Evolutionary conservation across 2,329 filamentous ascomycete genomes (phyloP), one percentile per base, ranked within the genome.

Genomic region (Diaporthe ampelina): DNA sequence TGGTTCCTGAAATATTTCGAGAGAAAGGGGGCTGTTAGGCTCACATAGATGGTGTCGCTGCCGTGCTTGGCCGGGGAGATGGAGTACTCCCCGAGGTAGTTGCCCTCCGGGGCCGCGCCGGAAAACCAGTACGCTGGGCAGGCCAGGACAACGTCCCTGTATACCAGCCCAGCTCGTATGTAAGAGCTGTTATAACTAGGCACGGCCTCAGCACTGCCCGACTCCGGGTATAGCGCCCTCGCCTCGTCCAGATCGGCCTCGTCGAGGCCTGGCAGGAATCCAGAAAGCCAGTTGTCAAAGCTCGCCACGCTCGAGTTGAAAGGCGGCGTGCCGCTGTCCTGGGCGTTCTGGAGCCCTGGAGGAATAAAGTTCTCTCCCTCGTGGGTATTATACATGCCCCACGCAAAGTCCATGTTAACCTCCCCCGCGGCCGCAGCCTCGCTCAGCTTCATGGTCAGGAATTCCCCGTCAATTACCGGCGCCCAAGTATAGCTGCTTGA

Each of bases 361-460:
- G 89, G 89, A 29, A 91, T 83, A 77, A 93, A 92, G 76, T 89
- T 90, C 79, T 92, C 87, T 29, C 91, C 90, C 80, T 92, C 91
- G 78, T 91, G 88, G 0, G 87, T 85, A 79, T 92, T 92, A 79
- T 91, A 92, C 84, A 88, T 88, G n/a, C 85, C 84, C 76, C 88
- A 88, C 0, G 86, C 85, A 11, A 82, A 79, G 2, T 88, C 83
- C 3, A 85, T 85, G 70, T 89, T 86, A 11, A 90, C 80, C 5
- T 76, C 68, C 0, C 82, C 81, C 5, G 78, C 79, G 0, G 86
- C 82, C 0, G 85, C 86, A 1, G 72, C 74, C 74, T 84, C 76
- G 3, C 85, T 88, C 2, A 92, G 82, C 24, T 83, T 82, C 72
- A 84, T 79, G 1, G 78, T 82, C 59, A 92, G 81, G 77, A 92